These are phyloP conservation scores for Anisogramma anomala DNA, from an alignment of 2,329 filamentous ascomycete species.

Conservation along the genomic window DNA sequence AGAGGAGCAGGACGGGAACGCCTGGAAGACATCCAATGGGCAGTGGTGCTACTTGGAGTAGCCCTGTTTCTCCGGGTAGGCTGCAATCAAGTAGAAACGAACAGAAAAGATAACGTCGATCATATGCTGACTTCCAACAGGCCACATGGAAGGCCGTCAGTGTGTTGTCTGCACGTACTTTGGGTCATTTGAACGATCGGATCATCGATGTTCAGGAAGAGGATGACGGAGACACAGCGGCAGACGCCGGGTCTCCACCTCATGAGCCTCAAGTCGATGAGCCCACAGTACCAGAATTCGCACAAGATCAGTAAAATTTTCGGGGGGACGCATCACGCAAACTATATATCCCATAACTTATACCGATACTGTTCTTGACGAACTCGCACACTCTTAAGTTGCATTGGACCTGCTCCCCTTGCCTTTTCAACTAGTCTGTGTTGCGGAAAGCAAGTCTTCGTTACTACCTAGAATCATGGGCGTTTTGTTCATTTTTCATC, in stretches of 20 bases:
- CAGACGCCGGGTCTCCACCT: constrained; percentile 21
- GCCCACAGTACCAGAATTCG: constrained; percentile 16
- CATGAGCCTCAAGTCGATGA: constrained; percentile 1
- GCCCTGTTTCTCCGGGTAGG: constrained; percentile 66
- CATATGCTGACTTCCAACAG: constrained; percentile 31
- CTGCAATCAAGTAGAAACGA: constrained; percentile 18
- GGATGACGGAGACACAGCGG: constrained; percentile 38
- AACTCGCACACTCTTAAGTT: constrained; percentile 91
- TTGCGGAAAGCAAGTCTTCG: constrained; percentile 61
- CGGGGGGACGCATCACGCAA: not conserved
- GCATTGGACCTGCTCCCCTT: constrained; percentile 65
- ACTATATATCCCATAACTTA: not conserved
- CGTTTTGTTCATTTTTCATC: constrained; percentile 37
- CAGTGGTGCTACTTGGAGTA: constrained; percentile 69
- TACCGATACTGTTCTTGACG: not conserved
- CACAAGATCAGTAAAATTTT: constrained; percentile 17
- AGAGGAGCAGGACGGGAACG: constrained; percentile 65
- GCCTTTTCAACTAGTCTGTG: constrained; percentile 92
- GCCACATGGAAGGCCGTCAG: constrained; percentile 74
- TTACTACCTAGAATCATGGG: constrained; percentile 29
- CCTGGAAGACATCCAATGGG: constrained; percentile 66
- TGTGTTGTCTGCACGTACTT: constrained; percentile 56
- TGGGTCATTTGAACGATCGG: constrained; percentile 66
- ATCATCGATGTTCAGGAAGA: constrained; percentile 71
- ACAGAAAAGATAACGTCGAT: not conserved